Evolutionary conservation across 495 filamentous ascomycete genomes (phyloP).

Genomic region (Immersiella caudata): DNA sequence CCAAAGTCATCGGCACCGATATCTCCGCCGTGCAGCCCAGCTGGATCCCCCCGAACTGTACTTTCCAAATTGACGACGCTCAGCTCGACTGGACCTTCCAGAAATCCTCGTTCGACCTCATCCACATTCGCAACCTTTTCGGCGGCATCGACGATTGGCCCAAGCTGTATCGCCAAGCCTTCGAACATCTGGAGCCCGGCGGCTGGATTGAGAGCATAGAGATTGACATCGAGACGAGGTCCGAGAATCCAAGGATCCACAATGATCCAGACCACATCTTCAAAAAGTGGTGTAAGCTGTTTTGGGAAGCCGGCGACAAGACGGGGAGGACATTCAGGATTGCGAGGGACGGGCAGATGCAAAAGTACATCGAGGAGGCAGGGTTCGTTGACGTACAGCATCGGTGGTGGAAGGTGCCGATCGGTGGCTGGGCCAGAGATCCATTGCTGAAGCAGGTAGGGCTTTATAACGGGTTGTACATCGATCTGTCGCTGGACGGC

Average conservation of each 20-base stretch:
- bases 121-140: not conserved
- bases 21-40: slow-evolving; percentile 53
- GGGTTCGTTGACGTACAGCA: slow-evolving; percentile 2
- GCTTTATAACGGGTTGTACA: slow-evolving; percentile 8
- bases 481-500: slow-evolving; percentile 18
- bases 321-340: slow-evolving; percentile 6
- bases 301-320: slow-evolving; percentile 15
- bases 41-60: slow-evolving; percentile 52
- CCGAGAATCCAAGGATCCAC: not conserved
- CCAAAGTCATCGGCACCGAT: slow-evolving; percentile 59
- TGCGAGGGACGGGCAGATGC: not conserved
- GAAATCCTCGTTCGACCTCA: slow-evolving; percentile 2
- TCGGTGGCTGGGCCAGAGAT: slow-evolving; percentile 22
- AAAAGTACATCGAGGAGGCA: slow-evolving; percentile 6
- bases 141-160: slow-evolving; percentile 10
- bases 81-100: slow-evolving; percentile 10
- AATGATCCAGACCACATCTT: slow-evolving; percentile 8
- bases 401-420: slow-evolving; percentile 17
- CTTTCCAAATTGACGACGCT: slow-evolving; percentile 58
- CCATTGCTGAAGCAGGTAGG: slow-evolving; percentile 20
- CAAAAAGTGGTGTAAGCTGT: slow-evolving; percentile 12
- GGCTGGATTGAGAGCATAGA: slow-evolving; percentile 15
- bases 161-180: slow-evolving; percentile 1
- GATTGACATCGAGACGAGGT: slow-evolving; percentile 8
- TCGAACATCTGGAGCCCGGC: slow-evolving; percentile 9